Percentiles rank a stretch among this genome's conserved stretches.
phyloP scores from a whole-genome alignment of 176 grass and related monocot genomes.

The Guadua angustifolia region DNA sequence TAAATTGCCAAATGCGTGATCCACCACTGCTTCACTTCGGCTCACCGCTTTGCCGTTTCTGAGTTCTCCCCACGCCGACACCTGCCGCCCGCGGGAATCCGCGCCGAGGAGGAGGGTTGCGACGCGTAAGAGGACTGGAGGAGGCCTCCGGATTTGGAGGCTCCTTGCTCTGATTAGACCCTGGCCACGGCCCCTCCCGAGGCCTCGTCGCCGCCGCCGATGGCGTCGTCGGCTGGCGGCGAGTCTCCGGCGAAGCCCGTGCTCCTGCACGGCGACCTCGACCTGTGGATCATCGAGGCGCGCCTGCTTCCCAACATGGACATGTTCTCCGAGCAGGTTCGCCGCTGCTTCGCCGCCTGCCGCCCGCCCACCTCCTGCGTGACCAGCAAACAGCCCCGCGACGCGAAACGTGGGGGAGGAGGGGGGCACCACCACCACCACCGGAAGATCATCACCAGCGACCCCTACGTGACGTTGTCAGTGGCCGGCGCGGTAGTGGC shows the following conservation, averaged over 20 bases:
- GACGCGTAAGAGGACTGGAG: not conserved
- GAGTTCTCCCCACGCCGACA: not conserved
- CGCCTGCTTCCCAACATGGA: constrained; percentile 96
- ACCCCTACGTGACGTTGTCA: constrained; percentile 89
- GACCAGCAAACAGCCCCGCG: constrained; percentile 8
- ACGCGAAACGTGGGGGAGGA: not conserved
- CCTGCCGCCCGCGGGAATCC: constrained; percentile 32
- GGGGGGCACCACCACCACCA: constrained; percentile 27
- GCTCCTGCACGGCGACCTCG: constrained; percentile 83
- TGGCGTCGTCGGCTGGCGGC: constrained; percentile 49
- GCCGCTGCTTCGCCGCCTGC: constrained; percentile 67
- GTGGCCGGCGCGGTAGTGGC: constrained; percentile 74
- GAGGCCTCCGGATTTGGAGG: not conserved
- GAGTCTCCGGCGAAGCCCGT: constrained; percentile 52
- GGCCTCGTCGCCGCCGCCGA: constrained; percentile 40
- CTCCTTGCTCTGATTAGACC: not conserved
- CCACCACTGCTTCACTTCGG: not conserved
- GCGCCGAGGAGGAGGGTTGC: not conserved
- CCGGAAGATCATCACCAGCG: constrained; percentile 84
- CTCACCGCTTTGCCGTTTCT: constrained; percentile 14
- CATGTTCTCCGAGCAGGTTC: constrained; percentile 80
- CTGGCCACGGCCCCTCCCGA: not conserved
- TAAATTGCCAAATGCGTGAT: constrained; percentile 40
- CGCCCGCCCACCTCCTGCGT: constrained; percentile 41
- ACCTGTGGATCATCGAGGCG: constrained; percentile 77